phyloP scores from a whole-genome alignment of 2,329 filamentous ascomycete genomes.

The Rosellinia necatrix region DNA sequence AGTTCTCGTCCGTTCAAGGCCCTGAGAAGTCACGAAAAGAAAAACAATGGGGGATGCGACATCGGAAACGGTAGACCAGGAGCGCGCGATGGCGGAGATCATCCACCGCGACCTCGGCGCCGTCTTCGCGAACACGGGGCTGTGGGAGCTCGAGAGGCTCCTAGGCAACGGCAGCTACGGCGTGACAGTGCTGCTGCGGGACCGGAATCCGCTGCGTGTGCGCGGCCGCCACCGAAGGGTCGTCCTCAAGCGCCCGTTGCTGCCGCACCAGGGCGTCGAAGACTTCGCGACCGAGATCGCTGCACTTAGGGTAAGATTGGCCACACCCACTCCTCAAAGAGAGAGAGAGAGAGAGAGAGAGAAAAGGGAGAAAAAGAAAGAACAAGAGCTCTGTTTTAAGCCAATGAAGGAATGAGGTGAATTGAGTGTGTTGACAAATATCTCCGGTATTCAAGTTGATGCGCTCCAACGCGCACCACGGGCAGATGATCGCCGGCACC shows the following conservation, averaged over 20 bases:
- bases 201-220: neutral
- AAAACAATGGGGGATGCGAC: too few relatives aligned
- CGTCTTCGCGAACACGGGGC: neutral
- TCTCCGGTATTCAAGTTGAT: neutral
- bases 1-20: too few relatives aligned
- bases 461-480: constrained; percentile 4
- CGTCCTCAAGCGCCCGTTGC: constrained; percentile 13
- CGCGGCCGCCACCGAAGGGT: neutral
- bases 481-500: neutral
- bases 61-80: too few relatives aligned
- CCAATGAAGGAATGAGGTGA: too few relatives aligned
- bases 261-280: neutral
- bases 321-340: neutral
- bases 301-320: neutral
- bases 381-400: too few relatives aligned
- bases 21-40: too few relatives aligned
- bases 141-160: constrained; percentile 12
- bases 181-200: constrained; percentile 7
- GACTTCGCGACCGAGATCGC: neutral
- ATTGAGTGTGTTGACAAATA: neutral
- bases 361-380: too few relatives aligned
- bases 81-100: neutral
- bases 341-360: too few relatives aligned
- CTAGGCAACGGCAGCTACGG: constrained; percentile 18
- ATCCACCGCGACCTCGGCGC: neutral